phyloP scores from a whole-genome alignment of 2,329 filamentous ascomycete genomes.

The Dothiorella sarmentorum region DNA sequence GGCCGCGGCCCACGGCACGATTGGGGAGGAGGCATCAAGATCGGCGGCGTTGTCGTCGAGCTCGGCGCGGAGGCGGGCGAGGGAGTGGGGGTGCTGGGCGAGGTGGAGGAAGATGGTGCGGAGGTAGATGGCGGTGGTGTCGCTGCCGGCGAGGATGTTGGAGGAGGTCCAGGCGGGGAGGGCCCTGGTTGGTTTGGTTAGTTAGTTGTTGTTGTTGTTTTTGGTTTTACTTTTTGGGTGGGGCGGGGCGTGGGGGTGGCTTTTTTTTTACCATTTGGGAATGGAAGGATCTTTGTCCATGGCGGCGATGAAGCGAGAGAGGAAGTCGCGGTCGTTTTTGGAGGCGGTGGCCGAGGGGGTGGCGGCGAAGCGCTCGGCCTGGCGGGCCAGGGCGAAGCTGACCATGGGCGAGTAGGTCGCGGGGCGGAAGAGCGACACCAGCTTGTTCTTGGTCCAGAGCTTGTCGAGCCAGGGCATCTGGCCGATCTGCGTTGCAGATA shows the following conservation, averaged over 20 bases:
- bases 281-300: neutral
- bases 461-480: conserved; percentile 18
- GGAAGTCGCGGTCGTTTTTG: neutral
- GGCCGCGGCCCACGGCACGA: neutral
- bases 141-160: conserved; percentile 1
- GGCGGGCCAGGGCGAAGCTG: conserved; percentile 28
- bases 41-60: conserved; percentile 22
- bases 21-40: conserved; percentile 26
- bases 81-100: conserved; percentile 25
- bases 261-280: too few species aligned
- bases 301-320: neutral
- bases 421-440: conserved; percentile 30
- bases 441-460: conserved; percentile 11
- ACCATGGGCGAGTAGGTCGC: conserved; percentile 33
- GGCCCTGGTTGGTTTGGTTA: neutral
- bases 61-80: conserved; percentile 28
- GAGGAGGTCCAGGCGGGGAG: neutral
- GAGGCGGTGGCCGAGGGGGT: too few species aligned
- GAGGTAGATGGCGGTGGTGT: conserved; percentile 26
- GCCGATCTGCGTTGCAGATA: neutral
- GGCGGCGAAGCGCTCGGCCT: neutral
- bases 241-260: too few species aligned
- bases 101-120: conserved; percentile 40
- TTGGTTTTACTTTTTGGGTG: too few species aligned
- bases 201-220: too few species aligned